Evolutionary conservation across 2,329 filamentous ascomycete genomes (phyloP).

Genomic region (Diaporthe eres): DNA sequence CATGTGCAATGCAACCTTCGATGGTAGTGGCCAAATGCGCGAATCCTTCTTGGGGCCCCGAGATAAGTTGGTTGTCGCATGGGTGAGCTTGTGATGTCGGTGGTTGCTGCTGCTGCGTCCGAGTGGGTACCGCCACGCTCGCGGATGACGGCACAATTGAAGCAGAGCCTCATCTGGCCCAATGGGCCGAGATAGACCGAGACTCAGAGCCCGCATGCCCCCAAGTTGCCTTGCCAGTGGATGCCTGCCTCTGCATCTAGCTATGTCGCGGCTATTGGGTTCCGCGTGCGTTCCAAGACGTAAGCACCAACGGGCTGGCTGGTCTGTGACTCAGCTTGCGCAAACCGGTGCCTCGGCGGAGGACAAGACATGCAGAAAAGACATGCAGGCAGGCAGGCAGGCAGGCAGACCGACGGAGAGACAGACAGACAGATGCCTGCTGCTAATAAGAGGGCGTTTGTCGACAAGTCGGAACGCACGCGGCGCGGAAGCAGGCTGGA

Average conservation of each 20-base stretch:
- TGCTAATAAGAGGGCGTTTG: not conserved
- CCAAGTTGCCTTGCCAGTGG: not conserved
- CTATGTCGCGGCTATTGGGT: not conserved
- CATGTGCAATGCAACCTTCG: conserved; percentile 15
- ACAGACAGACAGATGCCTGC: not conserved
- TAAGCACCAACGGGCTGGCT: conserved; percentile 3
- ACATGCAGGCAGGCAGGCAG: not conserved
- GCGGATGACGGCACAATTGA: conserved; percentile 19
- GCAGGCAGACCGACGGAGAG: not conserved
- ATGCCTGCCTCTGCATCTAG: not conserved
- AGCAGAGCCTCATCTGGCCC: conserved; percentile 20
- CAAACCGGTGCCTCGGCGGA: not conserved
- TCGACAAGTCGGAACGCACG: conserved; percentile 2
- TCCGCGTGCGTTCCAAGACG: not conserved
- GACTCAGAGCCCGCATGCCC: not conserved
- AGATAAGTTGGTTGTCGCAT: not conserved
- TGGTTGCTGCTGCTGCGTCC: conserved; percentile 3
- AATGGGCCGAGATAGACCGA: conserved; percentile 20
- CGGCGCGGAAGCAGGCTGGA: conserved; percentile 5
- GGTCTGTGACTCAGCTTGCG: conserved; percentile 11
- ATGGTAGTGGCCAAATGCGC: conserved; percentile 7
- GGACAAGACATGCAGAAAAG: not conserved
- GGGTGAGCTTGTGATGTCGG: not conserved
- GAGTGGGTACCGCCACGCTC: not conserved
- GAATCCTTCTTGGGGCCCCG: conserved; percentile 7